Percentiles rank a stretch among this genome's conserved stretches.
These are phyloP conservation scores for Lactarius akahatsu DNA, from an alignment of 768 basidiomycete genomes.

Conservation along the genomic window DNA sequence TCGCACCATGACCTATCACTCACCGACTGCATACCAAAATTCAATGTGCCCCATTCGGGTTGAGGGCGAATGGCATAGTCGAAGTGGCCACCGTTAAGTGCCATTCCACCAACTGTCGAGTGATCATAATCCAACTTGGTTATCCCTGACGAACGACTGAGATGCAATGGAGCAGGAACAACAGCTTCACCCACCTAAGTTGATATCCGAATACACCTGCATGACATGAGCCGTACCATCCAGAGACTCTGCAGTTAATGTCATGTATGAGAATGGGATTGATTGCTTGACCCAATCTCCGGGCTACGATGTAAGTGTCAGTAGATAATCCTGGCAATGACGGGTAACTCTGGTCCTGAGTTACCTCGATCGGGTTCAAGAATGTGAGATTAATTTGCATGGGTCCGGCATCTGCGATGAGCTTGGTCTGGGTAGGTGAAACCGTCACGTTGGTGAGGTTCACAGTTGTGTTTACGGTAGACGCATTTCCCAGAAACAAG, in stretches of 20 bases:
- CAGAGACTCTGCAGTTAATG: slow-evolving; percentile 34
- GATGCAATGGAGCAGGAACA: neutral
- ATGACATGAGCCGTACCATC: slow-evolving; percentile 38
- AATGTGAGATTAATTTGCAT: slow-evolving; percentile 41
- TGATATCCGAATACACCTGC: slow-evolving; percentile 43
- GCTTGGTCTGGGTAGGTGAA: slow-evolving; percentile 40
- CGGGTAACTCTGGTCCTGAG: neutral
- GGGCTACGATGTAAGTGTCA: slow-evolving; percentile 31
- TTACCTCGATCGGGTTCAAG: slow-evolving; percentile 42
- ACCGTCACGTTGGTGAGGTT: slow-evolving; percentile 32
- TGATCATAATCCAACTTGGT: too few relatives aligned
- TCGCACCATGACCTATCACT: neutral
- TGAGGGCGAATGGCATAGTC: too few relatives aligned
- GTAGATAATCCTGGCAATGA: neutral
- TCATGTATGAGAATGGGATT: slow-evolving; percentile 42
- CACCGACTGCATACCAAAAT: slow-evolving; percentile 24
- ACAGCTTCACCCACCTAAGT: slow-evolving; percentile 34
- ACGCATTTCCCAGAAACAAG: slow-evolving; percentile 25
- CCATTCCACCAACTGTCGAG: too few relatives aligned
- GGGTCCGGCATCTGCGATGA: slow-evolving; percentile 37
- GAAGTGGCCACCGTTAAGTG: too few relatives aligned
- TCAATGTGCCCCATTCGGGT: slow-evolving; percentile 10
- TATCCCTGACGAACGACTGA: neutral
- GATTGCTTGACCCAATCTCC: slow-evolving; percentile 41
- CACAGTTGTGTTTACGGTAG: neutral